Evolutionary conservation across 306 rosid genomes (phyloP).

Genomic region (Vachellia pachyceras): DNA sequence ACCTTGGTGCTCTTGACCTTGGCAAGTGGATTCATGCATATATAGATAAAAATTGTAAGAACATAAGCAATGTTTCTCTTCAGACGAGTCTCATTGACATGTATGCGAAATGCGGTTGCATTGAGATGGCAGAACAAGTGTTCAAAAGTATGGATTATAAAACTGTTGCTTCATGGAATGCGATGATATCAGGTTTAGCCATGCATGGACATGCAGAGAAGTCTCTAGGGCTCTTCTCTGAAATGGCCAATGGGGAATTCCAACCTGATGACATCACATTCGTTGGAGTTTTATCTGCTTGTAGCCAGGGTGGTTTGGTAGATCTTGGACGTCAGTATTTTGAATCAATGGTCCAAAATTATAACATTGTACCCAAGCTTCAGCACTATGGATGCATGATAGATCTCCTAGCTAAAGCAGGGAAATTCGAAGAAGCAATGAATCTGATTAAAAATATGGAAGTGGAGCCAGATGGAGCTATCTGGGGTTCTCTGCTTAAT

Average conservation of each 20-base stretch:
- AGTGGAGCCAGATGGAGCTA: constrained; percentile 84
- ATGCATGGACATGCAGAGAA: constrained; percentile 69
- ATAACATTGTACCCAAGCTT: constrained; percentile 60
- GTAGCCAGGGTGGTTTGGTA: constrained; percentile 72
- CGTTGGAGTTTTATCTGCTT: constrained; percentile 83
- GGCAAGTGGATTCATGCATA: constrained; percentile 93
- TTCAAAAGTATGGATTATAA: constrained; percentile 57
- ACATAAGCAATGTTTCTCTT: constrained; percentile 55
- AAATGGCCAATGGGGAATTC: constrained; percentile 55
- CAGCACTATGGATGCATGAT: constrained; percentile 88
- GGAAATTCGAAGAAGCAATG: constrained; percentile 78
- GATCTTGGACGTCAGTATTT: constrained; percentile 68
- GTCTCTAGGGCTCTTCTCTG: constrained; percentile 60
- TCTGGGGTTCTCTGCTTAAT: constrained; percentile 88
- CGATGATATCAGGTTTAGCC: constrained; percentile 80
- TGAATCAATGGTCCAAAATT: constrained; percentile 58
- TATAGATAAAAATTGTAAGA: constrained; percentile 56
- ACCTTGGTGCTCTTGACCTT: constrained; percentile 83
- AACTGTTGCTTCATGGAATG: constrained; percentile 83
- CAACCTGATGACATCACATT: constrained; percentile 84
- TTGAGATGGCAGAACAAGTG: constrained; percentile 68
- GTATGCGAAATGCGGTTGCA: constrained; percentile 82
- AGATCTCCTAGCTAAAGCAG: constrained; percentile 73
- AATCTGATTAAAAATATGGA: constrained; percentile 62
- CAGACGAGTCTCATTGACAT: constrained; percentile 76